Evolutionary conservation across 1,284 basidiomycete genomes (phyloP).

Genomic region (Mixia osmundae): DNA sequence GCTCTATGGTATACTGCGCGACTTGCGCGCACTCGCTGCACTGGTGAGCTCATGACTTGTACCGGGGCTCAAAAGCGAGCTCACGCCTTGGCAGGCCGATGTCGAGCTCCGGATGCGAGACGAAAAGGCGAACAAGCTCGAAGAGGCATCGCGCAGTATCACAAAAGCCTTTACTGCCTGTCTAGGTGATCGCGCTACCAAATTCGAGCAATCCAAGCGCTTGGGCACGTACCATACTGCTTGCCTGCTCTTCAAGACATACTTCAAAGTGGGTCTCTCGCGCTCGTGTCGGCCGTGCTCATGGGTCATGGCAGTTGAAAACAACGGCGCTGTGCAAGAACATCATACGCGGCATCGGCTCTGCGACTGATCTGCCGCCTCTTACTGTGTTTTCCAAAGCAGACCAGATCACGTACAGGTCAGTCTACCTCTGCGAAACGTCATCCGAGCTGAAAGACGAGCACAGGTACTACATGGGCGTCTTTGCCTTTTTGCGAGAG

Average conservation of each 20-base stretch:
- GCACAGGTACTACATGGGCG: conserved; percentile 83
- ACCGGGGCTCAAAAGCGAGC: background rate
- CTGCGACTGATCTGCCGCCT: conserved; percentile 53
- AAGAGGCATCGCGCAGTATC: conserved; percentile 72
- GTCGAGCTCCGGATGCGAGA: conserved; percentile 1
- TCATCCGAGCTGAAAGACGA: no score
- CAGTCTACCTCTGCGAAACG: no score
- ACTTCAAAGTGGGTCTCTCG: conserved; percentile 48
- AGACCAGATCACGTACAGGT: conserved; percentile 67
- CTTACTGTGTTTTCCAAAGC: conserved; percentile 49
- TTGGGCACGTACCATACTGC: conserved; percentile 92
- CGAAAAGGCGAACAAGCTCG: conserved; percentile 46
- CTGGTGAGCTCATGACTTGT: conserved; percentile 4
- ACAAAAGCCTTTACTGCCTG: conserved; percentile 81
- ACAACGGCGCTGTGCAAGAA: conserved; percentile 78
- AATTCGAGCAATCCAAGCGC: conserved; percentile 52
- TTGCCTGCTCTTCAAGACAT: conserved; percentile 70
- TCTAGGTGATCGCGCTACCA: conserved; percentile 61
- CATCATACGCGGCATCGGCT: conserved; percentile 59
- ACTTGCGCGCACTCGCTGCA: conserved; percentile 12
- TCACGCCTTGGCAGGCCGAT: conserved; percentile 1
- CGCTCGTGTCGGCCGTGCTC: background rate
- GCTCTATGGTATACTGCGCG: conserved; percentile 13
- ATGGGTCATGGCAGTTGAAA: conserved; percentile 37
- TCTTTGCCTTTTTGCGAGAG: conserved; percentile 79